Evolutionary conservation across 116 monocot genomes (phyloP).

Genomic region (Dioscorea cayenensis): DNA sequence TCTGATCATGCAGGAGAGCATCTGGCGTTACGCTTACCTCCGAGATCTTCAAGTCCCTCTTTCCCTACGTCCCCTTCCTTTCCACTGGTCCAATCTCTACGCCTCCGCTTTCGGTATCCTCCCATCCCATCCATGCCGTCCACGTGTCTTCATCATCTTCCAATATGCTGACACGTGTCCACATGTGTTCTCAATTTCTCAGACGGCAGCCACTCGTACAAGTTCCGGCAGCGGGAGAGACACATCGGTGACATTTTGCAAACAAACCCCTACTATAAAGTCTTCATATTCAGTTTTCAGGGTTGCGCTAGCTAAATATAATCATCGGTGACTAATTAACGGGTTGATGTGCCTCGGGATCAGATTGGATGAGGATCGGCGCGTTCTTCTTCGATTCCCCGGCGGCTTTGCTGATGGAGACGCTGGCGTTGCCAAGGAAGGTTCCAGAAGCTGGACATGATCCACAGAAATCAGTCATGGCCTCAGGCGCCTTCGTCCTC

Average conservation of each 20-base stretch:
- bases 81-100: constrained; percentile 72
- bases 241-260: constrained; percentile 53
- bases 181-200: not conserved
- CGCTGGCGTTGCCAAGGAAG: constrained; percentile 31
- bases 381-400: constrained; percentile 75
- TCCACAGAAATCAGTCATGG: constrained; percentile 27
- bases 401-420: constrained; percentile 57
- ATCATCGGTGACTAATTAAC: not conserved
- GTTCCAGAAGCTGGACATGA: constrained; percentile 27
- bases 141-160: too few species aligned
- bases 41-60: constrained; percentile 74
- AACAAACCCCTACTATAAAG: too few species aligned
- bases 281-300: too few species aligned
- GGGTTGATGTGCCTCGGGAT: not conserved
- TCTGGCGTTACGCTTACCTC: constrained; percentile 83
- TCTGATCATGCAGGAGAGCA: constrained; percentile 59
- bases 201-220: constrained; percentile 84
- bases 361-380: constrained; percentile 92
- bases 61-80: constrained; percentile 19
- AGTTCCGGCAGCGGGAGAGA: constrained; percentile 67
- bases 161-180: constrained; percentile 16
- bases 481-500: constrained; percentile 51
- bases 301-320: too few species aligned
- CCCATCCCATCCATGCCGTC: not conserved
- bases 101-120: constrained; percentile 64